Base-by-base conservation (phyloP, 2,329 filamentous ascomycete species). In the Claviceps sp. region DNA sequence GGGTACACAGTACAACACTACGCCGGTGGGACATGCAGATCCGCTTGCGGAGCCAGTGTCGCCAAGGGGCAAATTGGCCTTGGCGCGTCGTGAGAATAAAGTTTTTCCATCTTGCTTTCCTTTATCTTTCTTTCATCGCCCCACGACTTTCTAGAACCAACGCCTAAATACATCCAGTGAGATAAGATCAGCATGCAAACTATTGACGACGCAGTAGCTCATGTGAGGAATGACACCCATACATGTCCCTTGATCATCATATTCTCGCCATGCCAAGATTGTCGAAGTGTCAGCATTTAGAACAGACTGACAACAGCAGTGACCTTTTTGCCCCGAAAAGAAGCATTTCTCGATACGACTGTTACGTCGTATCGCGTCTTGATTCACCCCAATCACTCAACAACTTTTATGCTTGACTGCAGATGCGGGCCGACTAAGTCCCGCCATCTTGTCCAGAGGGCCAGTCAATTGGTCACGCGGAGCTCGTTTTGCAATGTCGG, bases 301-400 rank as follows among this genome's bases (percentile, higher is more conserved):
- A 42, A 17, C 43, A n/a, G 44, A 26, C 34, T 39, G 44, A 39
- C 17, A 42, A 37, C 17, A 11, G 14, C 34, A 39, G 16, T 11
- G 48, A 43, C 51, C 47, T 43, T 38, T 53, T 48, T 50, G 13
- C 52, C 52, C 52, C 52, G 52, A 53, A 38, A 37, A 43, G 46
- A 45, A 34, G 17, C 37, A 45, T 37, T 14, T 45, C 0, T 23
- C 38, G 22, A 52, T 47, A 47, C 47, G 40, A 50, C 43, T n/a
- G 37, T 47, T 43, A 37, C 26, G 48, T 50, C 45, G 48, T 22
- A 53, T 53, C 17, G 34, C n/a, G 16, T 36, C 23, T 22, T 11
- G 22, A 14, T 47, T 17, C 26, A 23, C 34, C 37, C 36, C 36
- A 46, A 47, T 47, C 45, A 26, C n/a, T 14, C 45, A 11, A 4